Evolutionary conservation across 1,139 yeast genomes (phyloP), one percentile per base, ranked within the genome.

Genomic region (Suhomyces chickasaworum): DNA sequence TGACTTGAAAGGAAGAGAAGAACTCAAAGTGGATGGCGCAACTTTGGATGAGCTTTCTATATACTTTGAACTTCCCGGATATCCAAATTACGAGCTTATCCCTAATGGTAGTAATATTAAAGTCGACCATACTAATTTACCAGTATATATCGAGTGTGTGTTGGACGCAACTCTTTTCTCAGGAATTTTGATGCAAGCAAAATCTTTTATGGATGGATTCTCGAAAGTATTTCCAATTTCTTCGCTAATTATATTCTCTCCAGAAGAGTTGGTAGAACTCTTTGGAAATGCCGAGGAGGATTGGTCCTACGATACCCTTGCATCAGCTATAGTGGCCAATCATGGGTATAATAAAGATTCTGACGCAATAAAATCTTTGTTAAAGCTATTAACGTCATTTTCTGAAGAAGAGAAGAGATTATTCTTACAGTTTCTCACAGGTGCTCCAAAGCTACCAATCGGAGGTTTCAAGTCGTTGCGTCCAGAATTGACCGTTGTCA

Each of bases 401-500:
- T 50, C 62, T 22, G 48, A 65, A 9, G 59, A 65, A 2, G 86
- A 90, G 52, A 81, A 86, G 52, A 75, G 98, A 41, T 68, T 76
- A 31, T 91, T 93, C 59, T 68, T 90, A 42, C 97, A 89, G 63
- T 93, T 93, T 63, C 72, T 91, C 52, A 93, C 99, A 0, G 99
- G 99, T 0, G 83, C 97, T 3, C 97, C 98, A 3, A 88, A 86
- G 54, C 68, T 93, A 42, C 99, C 99, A 0, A 80, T 90, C 57
- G 99, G 98, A 0, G 99, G 99, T 0, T 93, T 93, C 71, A 86
- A 85, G 57, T 79, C 89, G 1, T 71, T 93, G 47, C 76, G 80
- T 41, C 99, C 99, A 0, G 86, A 81, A 44, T 77, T 93, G 45
- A 93, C 98, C 0, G 93, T 93, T 37, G 99, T 93, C 2, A 71